phyloP scores from a whole-genome alignment of 306 rosid species.

The Glycine tomentella region DNA sequence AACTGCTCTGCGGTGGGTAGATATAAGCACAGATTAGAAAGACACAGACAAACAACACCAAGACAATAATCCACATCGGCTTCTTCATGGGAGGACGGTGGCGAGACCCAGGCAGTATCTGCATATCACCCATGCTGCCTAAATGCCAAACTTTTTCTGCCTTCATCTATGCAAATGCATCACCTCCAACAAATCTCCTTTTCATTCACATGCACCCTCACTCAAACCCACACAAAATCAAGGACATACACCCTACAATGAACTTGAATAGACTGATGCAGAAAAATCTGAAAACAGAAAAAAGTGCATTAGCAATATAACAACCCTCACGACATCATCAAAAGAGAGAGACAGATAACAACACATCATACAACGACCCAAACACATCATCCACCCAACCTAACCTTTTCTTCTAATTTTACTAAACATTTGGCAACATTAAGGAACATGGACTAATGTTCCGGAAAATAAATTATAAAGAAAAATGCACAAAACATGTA shows the following conservation, averaged over 20 bases:
- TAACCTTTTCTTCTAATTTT: background rate
- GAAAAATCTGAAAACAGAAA: constrained; percentile 50
- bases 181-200: constrained; percentile 44
- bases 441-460: constrained; percentile 19
- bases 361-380: no score
- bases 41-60: constrained; percentile 81
- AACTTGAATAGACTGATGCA: constrained; percentile 36
- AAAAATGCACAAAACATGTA: background rate
- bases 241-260: background rate
- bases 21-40: constrained; percentile 85
- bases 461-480: background rate
- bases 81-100: constrained; percentile 83
- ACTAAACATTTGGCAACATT: constrained; percentile 8
- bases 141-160: constrained; percentile 71
- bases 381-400: background rate
- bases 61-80: constrained; percentile 88
- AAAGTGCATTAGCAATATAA: constrained; percentile 32
- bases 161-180: constrained; percentile 78
- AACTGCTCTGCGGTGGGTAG: constrained; percentile 74
- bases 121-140: constrained; percentile 82
- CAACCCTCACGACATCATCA: background rate
- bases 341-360: background rate
- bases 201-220: constrained; percentile 36
- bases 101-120: constrained; percentile 80
- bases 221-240: constrained; percentile 30